Evolutionary conservation across 306 rosid species (phyloP).

Genomic region (Casuarina equisetifolia): DNA sequence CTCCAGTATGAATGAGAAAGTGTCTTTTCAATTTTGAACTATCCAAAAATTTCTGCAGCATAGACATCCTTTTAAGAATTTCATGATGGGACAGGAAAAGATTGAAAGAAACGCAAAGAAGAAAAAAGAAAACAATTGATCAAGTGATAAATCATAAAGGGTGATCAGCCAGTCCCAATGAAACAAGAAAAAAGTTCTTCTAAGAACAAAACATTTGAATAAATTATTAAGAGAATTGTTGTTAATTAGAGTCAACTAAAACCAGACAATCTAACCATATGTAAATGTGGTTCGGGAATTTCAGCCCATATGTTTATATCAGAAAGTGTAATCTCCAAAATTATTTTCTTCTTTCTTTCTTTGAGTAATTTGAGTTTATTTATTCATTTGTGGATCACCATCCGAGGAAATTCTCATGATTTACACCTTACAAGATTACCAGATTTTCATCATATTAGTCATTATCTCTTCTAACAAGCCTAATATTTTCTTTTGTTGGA

Average conservation of each 20-base stretch:
- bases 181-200: not conserved
- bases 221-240: not conserved
- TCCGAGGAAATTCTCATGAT: not conserved
- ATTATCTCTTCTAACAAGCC: not conserved
- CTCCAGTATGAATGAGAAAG: slow-evolving; percentile 93
- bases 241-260: not conserved
- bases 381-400: not conserved
- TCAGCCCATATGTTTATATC: not conserved
- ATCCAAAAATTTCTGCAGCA: slow-evolving; percentile 94
- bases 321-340: not conserved
- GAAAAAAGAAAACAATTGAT: not conserved
- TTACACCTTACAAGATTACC: not conserved
- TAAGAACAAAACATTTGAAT: not conserved
- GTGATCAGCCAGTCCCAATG: not conserved
- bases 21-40: slow-evolving; percentile 97
- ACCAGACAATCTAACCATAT: not conserved
- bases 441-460: not conserved
- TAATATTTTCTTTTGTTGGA: not conserved
- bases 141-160: not conserved
- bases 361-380: not conserved
- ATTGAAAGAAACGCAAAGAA: not conserved
- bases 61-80: slow-evolving; percentile 19
- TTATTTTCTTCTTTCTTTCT: not conserved
- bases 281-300: not conserved
- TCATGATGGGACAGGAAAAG: not conserved